Evolutionary conservation across 768 basidiomycete genomes (phyloP).

Genomic region (Leccinum truebloodii): DNA sequence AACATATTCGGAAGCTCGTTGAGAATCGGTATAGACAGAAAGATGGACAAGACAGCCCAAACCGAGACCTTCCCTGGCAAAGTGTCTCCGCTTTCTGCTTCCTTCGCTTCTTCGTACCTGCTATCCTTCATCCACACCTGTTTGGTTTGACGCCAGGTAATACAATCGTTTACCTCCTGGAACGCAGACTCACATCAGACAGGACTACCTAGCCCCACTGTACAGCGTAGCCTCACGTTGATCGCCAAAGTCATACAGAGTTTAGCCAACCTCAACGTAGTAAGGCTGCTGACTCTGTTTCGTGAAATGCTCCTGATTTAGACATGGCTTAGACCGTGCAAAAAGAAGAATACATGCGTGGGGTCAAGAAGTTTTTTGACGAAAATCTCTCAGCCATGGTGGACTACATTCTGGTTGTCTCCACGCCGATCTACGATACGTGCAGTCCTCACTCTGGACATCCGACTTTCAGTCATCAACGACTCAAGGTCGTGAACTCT

Average conservation of each 20-base stretch:
- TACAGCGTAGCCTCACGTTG: constrained; percentile 79
- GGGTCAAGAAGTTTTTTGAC: constrained; percentile 70
- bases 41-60: constrained; percentile 41
- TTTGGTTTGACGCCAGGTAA: constrained; percentile 77
- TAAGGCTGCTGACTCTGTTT: constrained; percentile 35
- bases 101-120: constrained; percentile 86
- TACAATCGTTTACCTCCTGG: constrained; percentile 9
- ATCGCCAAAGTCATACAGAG: constrained; percentile 91
- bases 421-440: constrained; percentile 46
- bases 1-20: constrained; percentile 69
- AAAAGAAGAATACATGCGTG: constrained; percentile 82
- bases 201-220: constrained; percentile 67
- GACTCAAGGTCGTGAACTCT: constrained; percentile 52
- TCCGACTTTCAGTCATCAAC: constrained; percentile 46
- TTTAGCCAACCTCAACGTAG: constrained; percentile 80
- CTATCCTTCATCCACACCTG: constrained; percentile 84
- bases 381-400: constrained; percentile 69
- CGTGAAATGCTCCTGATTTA: constrained; percentile 4
- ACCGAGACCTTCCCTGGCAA: constrained; percentile 68
- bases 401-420: constrained; percentile 76
- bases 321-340: constrained; percentile 48
- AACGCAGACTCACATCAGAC: constrained; percentile 13
- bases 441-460: constrained; percentile 29
- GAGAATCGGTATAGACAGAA: constrained; percentile 60
- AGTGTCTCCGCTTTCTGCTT: constrained; percentile 90